Conservation (phyloP, 164 flowering plant species). For the Echeveria elegans region DNA sequence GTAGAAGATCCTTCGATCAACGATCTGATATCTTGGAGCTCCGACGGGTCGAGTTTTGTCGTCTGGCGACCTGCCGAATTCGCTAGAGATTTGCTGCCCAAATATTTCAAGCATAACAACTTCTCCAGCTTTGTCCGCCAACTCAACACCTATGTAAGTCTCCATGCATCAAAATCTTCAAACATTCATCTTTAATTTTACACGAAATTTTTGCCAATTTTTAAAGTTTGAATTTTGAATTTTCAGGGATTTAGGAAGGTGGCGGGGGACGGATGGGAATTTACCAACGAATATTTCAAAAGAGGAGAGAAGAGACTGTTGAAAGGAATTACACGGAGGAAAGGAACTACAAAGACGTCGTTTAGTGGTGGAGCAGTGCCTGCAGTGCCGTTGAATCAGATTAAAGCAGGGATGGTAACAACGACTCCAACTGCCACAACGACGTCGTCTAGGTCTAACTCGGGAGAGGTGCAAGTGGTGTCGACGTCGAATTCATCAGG, state of each 20-base stretch:
- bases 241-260: conserved; percentile 59
- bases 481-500: background rate
- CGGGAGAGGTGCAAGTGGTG: background rate
- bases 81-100: conserved; percentile 57
- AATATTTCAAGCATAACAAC: conserved; percentile 58
- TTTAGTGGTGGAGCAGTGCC: conserved; percentile 4
- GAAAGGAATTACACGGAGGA: conserved; percentile 62
- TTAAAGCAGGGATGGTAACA: background rate
- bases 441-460: background rate
- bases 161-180: too few species aligned
- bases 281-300: conserved; percentile 68
- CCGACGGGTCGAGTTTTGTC: conserved; percentile 52
- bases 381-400: conserved; percentile 12
- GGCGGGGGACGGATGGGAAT: conserved; percentile 85
- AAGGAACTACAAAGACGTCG: conserved; percentile 30
- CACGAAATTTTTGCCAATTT: too few species aligned
- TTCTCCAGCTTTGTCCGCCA: conserved; percentile 73
- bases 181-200: too few species aligned
- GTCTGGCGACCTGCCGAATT: conserved; percentile 60
- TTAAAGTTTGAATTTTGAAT: background rate
- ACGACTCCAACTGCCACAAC: conserved; percentile 12
- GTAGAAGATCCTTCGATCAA: conserved; percentile 45
- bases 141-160: conserved; percentile 51
- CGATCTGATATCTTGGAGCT: conserved; percentile 60
- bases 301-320: conserved; percentile 58